Evolutionary conservation across 1,284 basidiomycete species (phyloP), one percentile per base, ranked within the genome.

Genomic region (Violaceomyces palustris): DNA sequence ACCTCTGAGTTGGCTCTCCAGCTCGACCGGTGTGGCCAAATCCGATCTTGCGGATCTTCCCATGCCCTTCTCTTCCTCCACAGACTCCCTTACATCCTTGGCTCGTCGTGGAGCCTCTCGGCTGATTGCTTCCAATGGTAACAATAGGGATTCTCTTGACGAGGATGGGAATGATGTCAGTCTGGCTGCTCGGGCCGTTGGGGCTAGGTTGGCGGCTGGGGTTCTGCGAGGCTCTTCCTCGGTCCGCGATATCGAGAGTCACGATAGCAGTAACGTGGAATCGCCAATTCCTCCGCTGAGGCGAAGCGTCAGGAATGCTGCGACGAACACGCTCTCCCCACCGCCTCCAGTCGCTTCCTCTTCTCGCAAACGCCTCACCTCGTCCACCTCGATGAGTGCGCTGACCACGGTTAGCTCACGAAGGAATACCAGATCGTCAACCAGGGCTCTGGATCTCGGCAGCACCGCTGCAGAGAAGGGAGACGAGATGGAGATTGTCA

Each of bases 1-100:
- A 32, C 61, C 61, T 6, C 29, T 64, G 11, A 50, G 56, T 4
- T 64, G 61, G 61, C 46, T 64, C 27, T 50, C 51, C 9, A 34
- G 47, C 24, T 56, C 46, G 12, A 35, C 42, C 9, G 31, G 50
- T 6, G 36, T 45, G 2, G 41, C 53, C 12, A 42, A 54, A 11
- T 42, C 39, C 8, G 35, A 45, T 19, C 11, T 17, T 34, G 47
- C 41, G 6, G 48, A 54, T 4, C 39, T 59, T 8, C 47, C 47
- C 42, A 54, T 58, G 19, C 55, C 59, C 1, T 51, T 32, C 3
- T 58, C 59, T 22, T 50, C 54, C 14, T 58, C 55, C 45, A 52
- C 59, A 28, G 42, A 50, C 38, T 51, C 54, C 22, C 50, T 61
- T 32, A 46, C 50, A 10, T 58, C 59, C 18, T 33, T 53, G 18